A percentile compares a stretch with the other conserved stretches of the same genome.
Evolutionary conservation across 441 rosid species (phyloP).

Genomic region (Euphorbia corollata): DNA sequence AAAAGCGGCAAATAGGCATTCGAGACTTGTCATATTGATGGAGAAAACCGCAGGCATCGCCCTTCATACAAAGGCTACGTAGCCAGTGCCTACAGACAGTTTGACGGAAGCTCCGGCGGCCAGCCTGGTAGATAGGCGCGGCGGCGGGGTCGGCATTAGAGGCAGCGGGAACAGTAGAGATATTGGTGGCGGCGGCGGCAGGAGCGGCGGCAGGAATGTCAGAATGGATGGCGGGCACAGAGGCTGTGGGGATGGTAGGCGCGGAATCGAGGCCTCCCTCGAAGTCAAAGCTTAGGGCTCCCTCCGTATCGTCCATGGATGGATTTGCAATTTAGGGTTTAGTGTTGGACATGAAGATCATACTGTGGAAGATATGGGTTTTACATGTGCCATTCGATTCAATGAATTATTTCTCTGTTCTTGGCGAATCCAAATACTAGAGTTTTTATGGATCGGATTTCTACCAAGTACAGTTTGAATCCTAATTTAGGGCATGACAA

Average conservation of each 20-base stretch:
- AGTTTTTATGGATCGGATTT: too few relatives aligned
- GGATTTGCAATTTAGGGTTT: too few relatives aligned
- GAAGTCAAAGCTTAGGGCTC: slow-evolving; percentile 87
- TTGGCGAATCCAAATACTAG: too few relatives aligned
- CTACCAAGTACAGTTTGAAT: too few relatives aligned
- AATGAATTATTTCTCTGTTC: too few relatives aligned
- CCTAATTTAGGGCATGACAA: too few relatives aligned
- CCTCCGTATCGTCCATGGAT: slow-evolving; percentile 83
- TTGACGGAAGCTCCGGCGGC: slow-evolving; percentile 86
- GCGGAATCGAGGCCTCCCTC: slow-evolving; percentile 84
- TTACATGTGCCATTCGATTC: too few relatives aligned
- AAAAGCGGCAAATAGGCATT: slow-evolving; percentile 94
- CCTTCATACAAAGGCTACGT: slow-evolving; percentile 95
- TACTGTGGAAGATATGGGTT: too few relatives aligned
- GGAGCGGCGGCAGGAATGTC: slow-evolving; percentile 23
- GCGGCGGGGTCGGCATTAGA: slow-evolving; percentile 19
- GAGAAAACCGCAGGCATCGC: slow-evolving; percentile 95
- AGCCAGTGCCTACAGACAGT: slow-evolving; percentile 99
- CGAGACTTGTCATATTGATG: slow-evolving; percentile 96
- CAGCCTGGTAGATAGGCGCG: slow-evolving; percentile 27
- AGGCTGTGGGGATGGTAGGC: slow-evolving; percentile 38
- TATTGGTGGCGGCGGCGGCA: slow-evolving; percentile 17
- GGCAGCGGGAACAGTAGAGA: slow-evolving; percentile 16
- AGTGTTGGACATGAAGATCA: too few relatives aligned
- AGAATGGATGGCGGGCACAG: slow-evolving; percentile 46